Evolutionary conservation across 495 filamentous ascomycete genomes (phyloP).

Genomic region (Talaromyces borbonicus): DNA sequence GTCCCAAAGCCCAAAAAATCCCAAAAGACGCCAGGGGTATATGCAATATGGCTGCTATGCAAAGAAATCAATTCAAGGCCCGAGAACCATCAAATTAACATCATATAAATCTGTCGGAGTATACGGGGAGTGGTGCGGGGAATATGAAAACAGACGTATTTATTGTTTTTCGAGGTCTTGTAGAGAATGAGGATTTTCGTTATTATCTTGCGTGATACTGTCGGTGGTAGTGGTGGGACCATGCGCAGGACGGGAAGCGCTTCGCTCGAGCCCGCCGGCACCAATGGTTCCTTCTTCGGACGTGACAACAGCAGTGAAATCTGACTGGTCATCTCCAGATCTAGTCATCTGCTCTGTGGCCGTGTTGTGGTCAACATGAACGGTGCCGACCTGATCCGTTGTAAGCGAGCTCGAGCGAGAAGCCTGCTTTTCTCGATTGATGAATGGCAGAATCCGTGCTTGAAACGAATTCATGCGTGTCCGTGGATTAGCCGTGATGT

Average conservation of each 20-base stretch:
- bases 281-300: constrained; percentile 1
- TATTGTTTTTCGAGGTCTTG: constrained; percentile 4
- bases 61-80: too few species aligned
- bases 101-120: too few species aligned
- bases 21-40: too few species aligned
- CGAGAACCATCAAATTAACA: too few species aligned
- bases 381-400: not conserved
- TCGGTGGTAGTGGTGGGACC: not conserved
- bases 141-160: too few species aligned
- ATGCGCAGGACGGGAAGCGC: not conserved
- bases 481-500: constrained; percentile 26
- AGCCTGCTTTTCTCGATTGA: constrained; percentile 21
- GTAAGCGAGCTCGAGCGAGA: not conserved
- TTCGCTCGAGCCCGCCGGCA: not conserved
- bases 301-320: not conserved
- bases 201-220: not conserved
- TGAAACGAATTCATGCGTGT: constrained; percentile 34
- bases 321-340: not conserved
- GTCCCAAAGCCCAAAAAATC: too few species aligned
- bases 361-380: not conserved
- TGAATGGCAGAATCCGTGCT: constrained; percentile 9
- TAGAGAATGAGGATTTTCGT: not conserved
- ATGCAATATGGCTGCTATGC: too few species aligned
- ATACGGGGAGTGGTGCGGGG: too few species aligned
- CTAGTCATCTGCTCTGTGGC: too few species aligned